These are phyloP conservation scores for Reutealis trisperma DNA, from an alignment of 345 rosid species.

Conservation along the genomic window DNA sequence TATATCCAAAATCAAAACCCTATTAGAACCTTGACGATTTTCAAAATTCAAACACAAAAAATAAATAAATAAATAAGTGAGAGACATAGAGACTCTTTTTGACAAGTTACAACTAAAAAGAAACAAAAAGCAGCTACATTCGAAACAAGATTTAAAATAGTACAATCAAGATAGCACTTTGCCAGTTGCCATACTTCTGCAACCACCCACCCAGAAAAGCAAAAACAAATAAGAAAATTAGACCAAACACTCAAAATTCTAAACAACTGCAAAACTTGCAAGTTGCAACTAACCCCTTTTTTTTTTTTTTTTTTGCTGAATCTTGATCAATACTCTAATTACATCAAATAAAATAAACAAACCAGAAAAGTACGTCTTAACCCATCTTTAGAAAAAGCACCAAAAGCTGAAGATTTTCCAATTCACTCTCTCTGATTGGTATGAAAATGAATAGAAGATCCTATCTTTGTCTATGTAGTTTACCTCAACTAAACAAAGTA, in stretches of 20 bases:
- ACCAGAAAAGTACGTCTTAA: neutral
- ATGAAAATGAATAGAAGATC: neutral
- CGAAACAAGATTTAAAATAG: constrained; percentile 27
- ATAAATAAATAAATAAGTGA: neutral
- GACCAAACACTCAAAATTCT: constrained; percentile 8
- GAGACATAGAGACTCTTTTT: constrained; percentile 7
- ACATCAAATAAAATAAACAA: constrained; percentile 21
- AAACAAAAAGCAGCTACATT: constrained; percentile 18
- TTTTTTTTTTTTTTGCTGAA: constrained; percentile 29
- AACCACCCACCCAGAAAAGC: constrained; percentile 24
- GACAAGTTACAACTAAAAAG: constrained; percentile 24
- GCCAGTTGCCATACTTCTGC: constrained; percentile 29
- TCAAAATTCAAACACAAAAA: neutral
- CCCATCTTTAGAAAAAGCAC: constrained; percentile 15
- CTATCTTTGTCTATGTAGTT: neutral
- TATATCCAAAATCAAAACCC: constrained; percentile 10
- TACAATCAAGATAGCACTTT: constrained; percentile 33
- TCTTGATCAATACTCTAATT: constrained; percentile 39
- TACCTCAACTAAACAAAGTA: neutral
- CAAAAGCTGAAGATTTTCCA: constrained; percentile 15
- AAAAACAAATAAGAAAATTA: neutral
- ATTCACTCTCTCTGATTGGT: neutral
- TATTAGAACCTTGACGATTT: neutral
- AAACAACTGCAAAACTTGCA: constrained; percentile 15
- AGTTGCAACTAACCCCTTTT: constrained; percentile 20